These are phyloP conservation scores for Cladosporium sp. DNA, from an alignment of 2,329 filamentous ascomycete genomes.

Conservation along the genomic window DNA sequence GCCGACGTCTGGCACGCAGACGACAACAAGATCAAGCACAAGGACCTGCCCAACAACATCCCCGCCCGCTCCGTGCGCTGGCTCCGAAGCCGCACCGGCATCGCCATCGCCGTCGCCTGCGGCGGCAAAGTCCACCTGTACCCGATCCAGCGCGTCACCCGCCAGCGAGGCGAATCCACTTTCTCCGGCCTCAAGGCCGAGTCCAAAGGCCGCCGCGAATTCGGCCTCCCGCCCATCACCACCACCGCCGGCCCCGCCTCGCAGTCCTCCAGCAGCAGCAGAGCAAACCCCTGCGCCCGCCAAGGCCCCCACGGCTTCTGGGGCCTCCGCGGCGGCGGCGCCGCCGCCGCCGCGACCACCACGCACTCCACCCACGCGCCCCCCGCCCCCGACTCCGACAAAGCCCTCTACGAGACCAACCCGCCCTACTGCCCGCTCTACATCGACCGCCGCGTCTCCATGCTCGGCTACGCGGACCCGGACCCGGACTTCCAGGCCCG, in stretches of 20 bases:
- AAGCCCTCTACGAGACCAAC: conserved; percentile 62
- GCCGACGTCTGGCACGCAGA: conserved; percentile 67
- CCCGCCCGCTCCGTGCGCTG: conserved; percentile 58
- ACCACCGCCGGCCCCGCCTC: conserved; percentile 11
- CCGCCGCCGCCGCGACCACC: not conserved
- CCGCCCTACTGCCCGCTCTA: conserved; percentile 95
- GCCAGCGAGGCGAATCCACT: conserved; percentile 38
- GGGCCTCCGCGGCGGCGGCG: conserved; percentile 26
- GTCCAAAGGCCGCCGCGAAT: conserved; percentile 15
- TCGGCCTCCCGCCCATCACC: conserved; percentile 14
- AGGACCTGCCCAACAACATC: conserved; percentile 48
- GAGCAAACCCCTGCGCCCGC: conserved; percentile 19
- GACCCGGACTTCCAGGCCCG: conserved; percentile 14
- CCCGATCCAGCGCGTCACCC: conserved; percentile 47
- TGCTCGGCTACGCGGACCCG: conserved; percentile 56
- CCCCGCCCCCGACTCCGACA: conserved; percentile 2
- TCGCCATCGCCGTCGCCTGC: conserved; percentile 59
- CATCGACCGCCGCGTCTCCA: conserved; percentile 75
- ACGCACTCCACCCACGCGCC: not conserved
- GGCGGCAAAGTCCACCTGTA: conserved; percentile 63
- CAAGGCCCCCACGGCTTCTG: conserved; percentile 35
- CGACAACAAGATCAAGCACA: conserved; percentile 68
- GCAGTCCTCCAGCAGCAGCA: conserved; percentile 3
- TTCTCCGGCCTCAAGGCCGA: conserved; percentile 41
- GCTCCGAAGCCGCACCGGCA: conserved; percentile 56